Evolutionary conservation across 2,329 filamentous ascomycete species (phyloP), one percentile per base, ranked within the genome.

Genomic region (Penicillium glabrum): DNA sequence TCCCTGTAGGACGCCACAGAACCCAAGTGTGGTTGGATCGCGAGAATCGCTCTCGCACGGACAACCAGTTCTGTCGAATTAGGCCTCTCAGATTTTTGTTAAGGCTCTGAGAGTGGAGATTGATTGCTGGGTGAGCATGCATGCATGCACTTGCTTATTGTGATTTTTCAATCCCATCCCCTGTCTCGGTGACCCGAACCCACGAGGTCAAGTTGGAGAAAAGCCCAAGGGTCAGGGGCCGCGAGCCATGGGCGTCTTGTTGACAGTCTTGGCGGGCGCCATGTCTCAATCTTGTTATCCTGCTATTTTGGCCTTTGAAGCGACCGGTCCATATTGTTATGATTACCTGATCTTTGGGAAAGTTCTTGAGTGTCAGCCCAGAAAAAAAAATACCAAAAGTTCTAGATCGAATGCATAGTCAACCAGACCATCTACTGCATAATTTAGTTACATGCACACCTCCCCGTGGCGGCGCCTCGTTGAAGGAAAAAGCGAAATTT

Each of bases 301-400:
- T 41, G 45, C 45, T 46, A 19, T 49, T 27, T 48, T 44, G 43
- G 41, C 56, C 55, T 51, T 56, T 57, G 54, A 60, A 64, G 59
- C 58, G 58, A 64, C 56, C 61, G 50, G 62, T 59, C 58, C 59
- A 62, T 64, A 65, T 64, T 61, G 61, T 64, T 63, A 65, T 64
- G 61, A 62, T 61, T 56, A 65, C 57, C 54, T 60, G 11, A 29
- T 53, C 26, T 46, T 56, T 50, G 51, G 39, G 19, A 23, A 41
- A 37, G 14, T 47, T 52, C 41, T 54, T 59, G 37, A 46, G 27
- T 45, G 31, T 50, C 27, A 45, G 43, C 33, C 29, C 27, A 16
- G 46, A 47, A 33, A 33, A 33, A 24, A 31, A 54, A 54, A 44
- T 33, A n/a, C n/a, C n/a, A 61, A 64, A 66, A 63, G 58, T 64